Evolutionary conservation across 306 rosid genomes (phyloP), one percentile per base, ranked within the genome.

Genomic region (Casuarina equisetifolia): DNA sequence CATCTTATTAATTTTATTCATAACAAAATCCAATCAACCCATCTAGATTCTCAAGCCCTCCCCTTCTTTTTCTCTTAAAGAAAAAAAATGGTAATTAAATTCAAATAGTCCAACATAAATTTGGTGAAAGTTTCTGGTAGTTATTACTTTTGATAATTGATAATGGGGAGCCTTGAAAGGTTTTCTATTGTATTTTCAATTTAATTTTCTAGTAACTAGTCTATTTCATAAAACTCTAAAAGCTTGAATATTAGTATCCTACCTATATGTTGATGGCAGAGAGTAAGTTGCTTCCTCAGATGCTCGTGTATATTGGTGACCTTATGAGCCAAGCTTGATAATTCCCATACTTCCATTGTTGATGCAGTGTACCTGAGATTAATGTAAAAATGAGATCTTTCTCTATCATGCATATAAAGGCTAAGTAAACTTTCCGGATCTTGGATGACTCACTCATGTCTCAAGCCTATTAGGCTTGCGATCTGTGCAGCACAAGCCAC

Each of bases 271-370:
- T 70, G 82, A 46, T 85, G 76, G 82, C 97, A 94, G 76, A 75
- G 66, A 19, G 55, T 69, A 46, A 89, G 81, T 83, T 94, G 97
- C 39, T 3, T 81, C 75, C 19, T 79, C 73, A 94, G 98, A 80
- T 87, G 95, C 62, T 87, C 93, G 38, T 77, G 52, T 55, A 94
- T 90, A 48, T 82, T 88, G 50, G 6, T 79, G 66, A 90, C 83
- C 90, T 92, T 94, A 74, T 94, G 93, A 79, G 95, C 91, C 86
- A 89, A 76, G 84, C 92, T 87, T 25, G 97, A 83, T 43, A 90
- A 52, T 78, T 94, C 97, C 97, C 97, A 94, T 25, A 86, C 81
- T 78, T 92, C 97, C 2, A 92, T 32, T 76, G 95, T 78, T 49
- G 93, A 78, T 67, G 90, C 76, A 49, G 80, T 43, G 58, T 82